These are phyloP conservation scores for Leccinum longicurvipes DNA, from an alignment of 768 basidiomycete species.

Conservation along the genomic window DNA sequence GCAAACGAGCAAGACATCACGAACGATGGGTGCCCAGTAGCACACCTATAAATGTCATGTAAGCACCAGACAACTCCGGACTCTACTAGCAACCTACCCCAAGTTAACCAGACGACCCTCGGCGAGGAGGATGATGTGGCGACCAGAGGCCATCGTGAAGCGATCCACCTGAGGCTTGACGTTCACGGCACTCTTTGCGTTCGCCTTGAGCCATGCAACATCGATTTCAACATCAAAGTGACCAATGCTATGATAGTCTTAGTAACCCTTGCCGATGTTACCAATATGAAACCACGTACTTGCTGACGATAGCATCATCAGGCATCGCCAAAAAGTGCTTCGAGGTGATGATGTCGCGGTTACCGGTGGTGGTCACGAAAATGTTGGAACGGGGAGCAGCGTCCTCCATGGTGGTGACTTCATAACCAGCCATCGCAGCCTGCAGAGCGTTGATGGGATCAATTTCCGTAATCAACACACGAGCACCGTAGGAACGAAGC, in stretches of 20 bases:
- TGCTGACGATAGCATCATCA: slow-evolving; percentile 98
- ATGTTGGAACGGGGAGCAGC: slow-evolving; percentile 85
- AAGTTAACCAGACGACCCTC: slow-evolving; percentile 99
- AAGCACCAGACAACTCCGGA: neutral
- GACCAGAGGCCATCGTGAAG: slow-evolving; percentile 87
- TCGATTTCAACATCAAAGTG: slow-evolving; percentile 92
- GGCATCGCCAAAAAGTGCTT: slow-evolving; percentile 93
- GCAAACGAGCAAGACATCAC: slow-evolving; percentile 99
- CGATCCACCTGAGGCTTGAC: slow-evolving; percentile 99
- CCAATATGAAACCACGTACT: slow-evolving; percentile 51
- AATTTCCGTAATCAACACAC: slow-evolving; percentile 95
- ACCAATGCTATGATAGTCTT: slow-evolving; percentile 55
- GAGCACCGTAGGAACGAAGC: slow-evolving; percentile 94
- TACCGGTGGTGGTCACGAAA: slow-evolving; percentile 98
- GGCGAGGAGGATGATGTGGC: slow-evolving; percentile 95
- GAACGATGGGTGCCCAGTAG: slow-evolving; percentile 97
- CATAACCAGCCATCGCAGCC: slow-evolving; percentile 99
- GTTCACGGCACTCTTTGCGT: slow-evolving; percentile 79
- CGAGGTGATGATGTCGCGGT: slow-evolving; percentile 93
- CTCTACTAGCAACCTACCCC: slow-evolving; percentile 50
- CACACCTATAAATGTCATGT: slow-evolving; percentile 54
- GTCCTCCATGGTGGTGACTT: slow-evolving; percentile 98
- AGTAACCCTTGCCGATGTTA: slow-evolving; percentile 7
- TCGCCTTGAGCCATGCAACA: slow-evolving; percentile 96
- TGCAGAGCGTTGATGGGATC: slow-evolving; percentile 99